These are phyloP conservation scores for Coemansia sp. DNA, from an alignment of 192 early-diverging fungal species.

Conservation along the genomic window DNA sequence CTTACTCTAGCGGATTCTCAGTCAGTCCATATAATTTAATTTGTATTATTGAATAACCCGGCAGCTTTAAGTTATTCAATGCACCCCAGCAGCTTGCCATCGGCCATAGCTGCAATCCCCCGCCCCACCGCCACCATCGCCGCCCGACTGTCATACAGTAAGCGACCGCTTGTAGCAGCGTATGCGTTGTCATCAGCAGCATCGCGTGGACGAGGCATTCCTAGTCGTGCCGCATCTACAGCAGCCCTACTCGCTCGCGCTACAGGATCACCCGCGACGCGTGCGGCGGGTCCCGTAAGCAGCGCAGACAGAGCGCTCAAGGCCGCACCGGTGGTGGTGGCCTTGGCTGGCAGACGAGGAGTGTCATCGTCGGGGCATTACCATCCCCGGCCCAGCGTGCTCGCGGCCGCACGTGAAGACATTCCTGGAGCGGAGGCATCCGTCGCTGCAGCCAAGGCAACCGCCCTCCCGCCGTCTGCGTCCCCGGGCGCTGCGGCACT, in stretches of 20 bases:
- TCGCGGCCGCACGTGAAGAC: slow-evolving; percentile 10
- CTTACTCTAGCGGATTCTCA: neutral
- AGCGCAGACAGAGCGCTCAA: neutral
- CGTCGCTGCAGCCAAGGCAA: slow-evolving; percentile 2
- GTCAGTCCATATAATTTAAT: neutral
- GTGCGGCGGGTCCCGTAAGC: slow-evolving; percentile 22
- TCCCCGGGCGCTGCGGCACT: neutral
- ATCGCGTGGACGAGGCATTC: slow-evolving; percentile 20
- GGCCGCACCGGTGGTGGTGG: slow-evolving; percentile 10
- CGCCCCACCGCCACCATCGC: slow-evolving; percentile 16
- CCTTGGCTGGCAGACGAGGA: slow-evolving; percentile 17
- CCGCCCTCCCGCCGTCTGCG: neutral
- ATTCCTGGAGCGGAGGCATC: neutral
- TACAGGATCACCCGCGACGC: slow-evolving; percentile 32
- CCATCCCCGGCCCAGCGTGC: slow-evolving; percentile 8
- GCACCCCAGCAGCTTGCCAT: slow-evolving; percentile 31
- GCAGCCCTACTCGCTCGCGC: slow-evolving; percentile 19
- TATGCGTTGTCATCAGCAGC: slow-evolving; percentile 30
- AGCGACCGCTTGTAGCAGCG: slow-evolving; percentile 16
- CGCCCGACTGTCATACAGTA: neutral
- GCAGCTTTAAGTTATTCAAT: slow-evolving; percentile 13
- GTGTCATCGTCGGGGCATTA: slow-evolving; percentile 13
- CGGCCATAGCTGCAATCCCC: slow-evolving; percentile 19
- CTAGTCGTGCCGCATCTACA: slow-evolving; percentile 15
- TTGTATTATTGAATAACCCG: neutral